These are phyloP conservation scores for Peronospora tabacina DNA, from an alignment of 352 stramenopile species.

Conservation along the genomic window DNA sequence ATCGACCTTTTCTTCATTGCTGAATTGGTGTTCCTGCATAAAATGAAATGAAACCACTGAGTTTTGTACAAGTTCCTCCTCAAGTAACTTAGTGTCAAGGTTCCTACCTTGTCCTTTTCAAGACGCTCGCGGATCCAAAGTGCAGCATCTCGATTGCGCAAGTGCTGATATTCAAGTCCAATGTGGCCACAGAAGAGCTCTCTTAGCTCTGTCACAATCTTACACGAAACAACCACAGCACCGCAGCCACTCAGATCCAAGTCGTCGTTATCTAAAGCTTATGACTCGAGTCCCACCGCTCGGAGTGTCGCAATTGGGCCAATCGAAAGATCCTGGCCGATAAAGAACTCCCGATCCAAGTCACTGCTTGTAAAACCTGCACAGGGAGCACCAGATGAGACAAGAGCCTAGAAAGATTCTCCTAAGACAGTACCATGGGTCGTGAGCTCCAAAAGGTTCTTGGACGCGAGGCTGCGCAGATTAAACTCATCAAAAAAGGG, in stretches of 20 bases:
- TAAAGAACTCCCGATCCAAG: conserved; percentile 89
- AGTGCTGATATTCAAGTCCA: conserved; percentile 98
- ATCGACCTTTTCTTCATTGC: conserved; percentile 86
- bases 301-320: conserved; percentile 69
- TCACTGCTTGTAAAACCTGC: conserved; percentile 86
- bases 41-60: not conserved
- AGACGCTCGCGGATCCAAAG: conserved; percentile 72
- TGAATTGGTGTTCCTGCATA: conserved; percentile 35
- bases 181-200: conserved; percentile 96
- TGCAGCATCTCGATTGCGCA: conserved; percentile 88
- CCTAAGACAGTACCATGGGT: conserved; percentile 46
- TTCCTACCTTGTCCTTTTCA: conserved; percentile 49
- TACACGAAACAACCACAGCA: conserved; percentile 51
- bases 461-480: conserved; percentile 68
- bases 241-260: conserved; percentile 22
- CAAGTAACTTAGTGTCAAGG: not conserved
- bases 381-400: conserved; percentile 4
- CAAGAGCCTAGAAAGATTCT: not conserved
- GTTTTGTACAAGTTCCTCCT: not conserved
- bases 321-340: conserved; percentile 83
- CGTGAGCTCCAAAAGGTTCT: conserved; percentile 76
- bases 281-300: conserved; percentile 25
- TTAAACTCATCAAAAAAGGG: conserved; percentile 87
- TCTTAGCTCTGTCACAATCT: conserved; percentile 90
- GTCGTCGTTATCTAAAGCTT: not conserved